phyloP scores from a whole-genome alignment of 2,329 filamentous ascomycete genomes.

The Seiridium unicorne region DNA sequence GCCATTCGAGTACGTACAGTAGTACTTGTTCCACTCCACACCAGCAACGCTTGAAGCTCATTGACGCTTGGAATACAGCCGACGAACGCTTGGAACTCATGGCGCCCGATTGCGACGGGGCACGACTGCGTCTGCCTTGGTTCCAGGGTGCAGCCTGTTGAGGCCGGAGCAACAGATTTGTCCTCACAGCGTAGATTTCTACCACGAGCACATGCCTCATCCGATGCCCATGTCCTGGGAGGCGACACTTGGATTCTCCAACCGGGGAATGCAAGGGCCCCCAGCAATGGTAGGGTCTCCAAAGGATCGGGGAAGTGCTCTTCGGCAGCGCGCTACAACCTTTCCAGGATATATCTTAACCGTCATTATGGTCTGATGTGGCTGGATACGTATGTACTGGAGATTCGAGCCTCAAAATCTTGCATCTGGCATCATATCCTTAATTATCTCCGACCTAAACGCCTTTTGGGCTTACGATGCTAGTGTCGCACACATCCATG shows the following conservation, averaged over 20 bases:
- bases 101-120: no score
- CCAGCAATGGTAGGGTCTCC: neutral
- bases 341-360: constrained; percentile 1
- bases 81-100: no score
- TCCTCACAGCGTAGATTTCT: neutral
- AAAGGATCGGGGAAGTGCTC: neutral
- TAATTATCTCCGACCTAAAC: neutral
- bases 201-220: neutral
- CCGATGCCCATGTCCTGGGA: neutral
- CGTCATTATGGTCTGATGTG: constrained; percentile 12
- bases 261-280: neutral
- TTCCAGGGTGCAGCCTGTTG: no score
- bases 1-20: no score
- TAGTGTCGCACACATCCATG: neutral
- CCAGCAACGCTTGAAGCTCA: no score
- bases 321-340: constrained; percentile 3
- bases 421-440: neutral
- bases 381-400: neutral
- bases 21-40: no score
- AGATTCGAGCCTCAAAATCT: neutral
- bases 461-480: neutral
- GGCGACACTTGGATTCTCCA: neutral
- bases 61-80: no score
- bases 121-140: no score
- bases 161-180: neutral